Base-by-base conservation (phyloP, 2,329 filamentous ascomycete species). In the Pseudopithomyces maydicus region DNA sequence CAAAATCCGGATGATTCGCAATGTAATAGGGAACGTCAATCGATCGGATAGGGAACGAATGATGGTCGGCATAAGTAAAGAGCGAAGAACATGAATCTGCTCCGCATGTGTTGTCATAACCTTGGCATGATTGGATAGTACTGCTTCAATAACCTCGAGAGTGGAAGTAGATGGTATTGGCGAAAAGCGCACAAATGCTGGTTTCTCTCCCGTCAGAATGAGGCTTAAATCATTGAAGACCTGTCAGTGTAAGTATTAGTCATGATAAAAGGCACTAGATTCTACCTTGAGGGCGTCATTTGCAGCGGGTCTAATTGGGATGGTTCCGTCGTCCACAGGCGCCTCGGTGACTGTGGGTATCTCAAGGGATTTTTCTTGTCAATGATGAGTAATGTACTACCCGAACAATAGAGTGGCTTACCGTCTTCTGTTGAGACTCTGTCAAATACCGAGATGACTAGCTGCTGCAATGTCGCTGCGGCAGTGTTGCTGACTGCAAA, bases 401-500 rank as follows among this genome's bases (percentile, higher is more conserved):
- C 14, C 19, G 8, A 22, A 10, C n/a, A 54, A 11, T 23, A 35
- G 33, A 19, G 15, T 14, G 12, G n/a, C 20, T 74, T 77, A 89
- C 88, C 88, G 73, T 97, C 92, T 79, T 97, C 92, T 6, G 81
- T 80, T 0, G 88, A 85, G 1, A 97, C 92, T 74, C 96, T 95
- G 73, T 98, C 95, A 76, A 97, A 98, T 0, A 97, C 90, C 0
- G 91, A 90, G 32, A 95, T 91, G 7, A 98, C 88, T 14, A 99
- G 84, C 75, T 98, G 95, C 76, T 97, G 94, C 52, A 99, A 80
- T 2, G 95, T 98, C n/a, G 95, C 95, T 23, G 94, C 92, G 10
- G 95, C 95, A 1, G 96, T 98, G 67, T 96, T 96, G 72, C 94
- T 96, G 66, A 99, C 92, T 50, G 96, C 92, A 23, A 89, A 87